Conservation (phyloP, 2,329 filamentous ascomycete species). For the Nemania serpens region DNA sequence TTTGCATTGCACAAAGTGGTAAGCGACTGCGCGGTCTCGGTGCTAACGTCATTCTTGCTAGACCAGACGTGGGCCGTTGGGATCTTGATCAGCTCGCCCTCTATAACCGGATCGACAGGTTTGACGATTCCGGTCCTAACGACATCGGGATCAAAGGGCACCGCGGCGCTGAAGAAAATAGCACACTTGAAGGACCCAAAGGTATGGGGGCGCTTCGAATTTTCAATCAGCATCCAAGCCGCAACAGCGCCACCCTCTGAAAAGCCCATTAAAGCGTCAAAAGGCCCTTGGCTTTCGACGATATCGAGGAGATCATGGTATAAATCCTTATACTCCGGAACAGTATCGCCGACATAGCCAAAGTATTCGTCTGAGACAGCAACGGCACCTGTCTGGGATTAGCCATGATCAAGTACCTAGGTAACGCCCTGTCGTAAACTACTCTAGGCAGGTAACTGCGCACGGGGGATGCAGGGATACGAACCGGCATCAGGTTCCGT, state of each 20-base stretch:
- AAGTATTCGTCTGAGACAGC: conserved; percentile 34
- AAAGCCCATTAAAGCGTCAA: conserved; percentile 41
- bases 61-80: conserved; percentile 40
- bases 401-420: conserved; percentile 6
- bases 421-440: not conserved
- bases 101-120: conserved; percentile 34
- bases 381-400: conserved; percentile 28
- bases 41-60: conserved; percentile 25
- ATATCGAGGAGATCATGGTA: conserved; percentile 35
- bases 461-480: conserved; percentile 5
- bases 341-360: conserved; percentile 32
- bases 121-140: conserved; percentile 33
- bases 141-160: conserved; percentile 38
- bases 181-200: conserved; percentile 40
- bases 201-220: conserved; percentile 31
- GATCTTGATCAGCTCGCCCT: conserved; percentile 35
- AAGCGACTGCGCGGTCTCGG: conserved; percentile 27
- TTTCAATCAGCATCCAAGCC: conserved; percentile 40
- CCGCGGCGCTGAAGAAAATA: conserved; percentile 40
- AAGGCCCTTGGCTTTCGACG: conserved; percentile 35
- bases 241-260: conserved; percentile 41
- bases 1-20: conserved; percentile 32
- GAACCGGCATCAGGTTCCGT: conserved; percentile 34
- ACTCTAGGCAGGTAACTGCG: not conserved
- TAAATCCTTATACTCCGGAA: conserved; percentile 31